Evolutionary conservation across 106 monocot genomes (phyloP).

Genomic region (Amphibolis antarctica): DNA sequence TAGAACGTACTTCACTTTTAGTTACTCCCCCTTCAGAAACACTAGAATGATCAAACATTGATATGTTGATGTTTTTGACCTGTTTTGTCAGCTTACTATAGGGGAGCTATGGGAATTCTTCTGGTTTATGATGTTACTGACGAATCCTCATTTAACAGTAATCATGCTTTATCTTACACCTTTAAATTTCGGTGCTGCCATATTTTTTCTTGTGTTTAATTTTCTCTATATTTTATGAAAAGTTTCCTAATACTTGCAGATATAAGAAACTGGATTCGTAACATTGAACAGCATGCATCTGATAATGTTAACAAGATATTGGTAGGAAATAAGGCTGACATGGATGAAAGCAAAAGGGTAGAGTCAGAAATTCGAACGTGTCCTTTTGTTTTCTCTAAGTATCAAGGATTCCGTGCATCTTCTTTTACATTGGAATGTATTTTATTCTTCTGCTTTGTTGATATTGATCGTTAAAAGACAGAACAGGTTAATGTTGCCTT

Average conservation of each 20-base stretch:
- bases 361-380: background rate
- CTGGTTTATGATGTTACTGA: slow-evolving; percentile 66
- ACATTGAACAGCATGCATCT: too few species aligned
- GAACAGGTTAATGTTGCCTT: background rate
- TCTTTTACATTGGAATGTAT: too few species aligned
- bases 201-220: background rate
- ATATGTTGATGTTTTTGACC: too few species aligned
- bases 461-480: background rate
- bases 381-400: slow-evolving; percentile 4
- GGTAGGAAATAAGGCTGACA: slow-evolving; percentile 75
- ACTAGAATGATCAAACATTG: too few species aligned
- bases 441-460: too few species aligned
- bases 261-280: slow-evolving; percentile 57
- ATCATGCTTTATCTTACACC: slow-evolving; percentile 4
- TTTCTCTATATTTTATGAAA: too few species aligned
- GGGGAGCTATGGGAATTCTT: slow-evolving; percentile 67
- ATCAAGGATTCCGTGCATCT: too few species aligned
- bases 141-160: slow-evolving; percentile 68
- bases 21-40: too few species aligned
- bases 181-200: background rate
- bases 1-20: too few species aligned
- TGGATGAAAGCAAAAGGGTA: slow-evolving; percentile 61
- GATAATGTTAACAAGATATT: too few species aligned
- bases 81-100: slow-evolving; percentile 46
- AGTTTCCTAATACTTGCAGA: slow-evolving; percentile 18